Evolutionary conservation across 306 rosid genomes (phyloP).

Genomic region (Rosa lucieae): DNA sequence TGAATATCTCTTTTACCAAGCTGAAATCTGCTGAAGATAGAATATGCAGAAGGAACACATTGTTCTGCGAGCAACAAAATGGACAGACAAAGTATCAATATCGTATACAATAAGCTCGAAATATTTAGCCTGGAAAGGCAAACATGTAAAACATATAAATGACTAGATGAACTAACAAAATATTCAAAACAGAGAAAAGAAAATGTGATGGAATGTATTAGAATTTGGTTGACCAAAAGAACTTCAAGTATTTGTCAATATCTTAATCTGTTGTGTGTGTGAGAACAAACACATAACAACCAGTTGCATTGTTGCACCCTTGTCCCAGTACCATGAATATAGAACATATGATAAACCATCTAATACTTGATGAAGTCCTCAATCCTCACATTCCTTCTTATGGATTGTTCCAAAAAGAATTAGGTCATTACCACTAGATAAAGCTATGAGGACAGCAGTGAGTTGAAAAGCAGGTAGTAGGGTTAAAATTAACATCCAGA

Average conservation of each 20-base stretch:
- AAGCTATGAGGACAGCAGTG: neutral
- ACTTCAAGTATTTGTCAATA: neutral
- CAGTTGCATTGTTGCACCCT: neutral
- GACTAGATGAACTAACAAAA: neutral
- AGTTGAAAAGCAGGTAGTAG: neutral
- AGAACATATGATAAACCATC: neutral
- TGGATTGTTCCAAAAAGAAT: neutral
- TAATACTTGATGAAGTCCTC: neutral
- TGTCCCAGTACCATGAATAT: neutral
- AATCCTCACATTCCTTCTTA: neutral
- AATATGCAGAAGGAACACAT: constrained; percentile 32
- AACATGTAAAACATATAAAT: neutral
- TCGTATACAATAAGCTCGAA: neutral
- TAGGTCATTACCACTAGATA: too few relatives aligned
- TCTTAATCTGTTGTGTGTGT: neutral
- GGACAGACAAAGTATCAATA: neutral
- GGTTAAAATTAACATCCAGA: neutral
- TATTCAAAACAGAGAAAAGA: neutral
- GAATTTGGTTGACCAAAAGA: neutral
- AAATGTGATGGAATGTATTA: neutral
- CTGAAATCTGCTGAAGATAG: constrained; percentile 37
- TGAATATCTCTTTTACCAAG: constrained; percentile 39
- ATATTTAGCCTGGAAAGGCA: neutral
- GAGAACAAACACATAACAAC: neutral
- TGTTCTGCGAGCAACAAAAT: constrained; percentile 44